A percentile compares a stretch with the other conserved stretches of the same genome.
Evolutionary conservation across 2,329 filamentous ascomycete species (phyloP).

Genomic region (Coleophoma cylindrospora): DNA sequence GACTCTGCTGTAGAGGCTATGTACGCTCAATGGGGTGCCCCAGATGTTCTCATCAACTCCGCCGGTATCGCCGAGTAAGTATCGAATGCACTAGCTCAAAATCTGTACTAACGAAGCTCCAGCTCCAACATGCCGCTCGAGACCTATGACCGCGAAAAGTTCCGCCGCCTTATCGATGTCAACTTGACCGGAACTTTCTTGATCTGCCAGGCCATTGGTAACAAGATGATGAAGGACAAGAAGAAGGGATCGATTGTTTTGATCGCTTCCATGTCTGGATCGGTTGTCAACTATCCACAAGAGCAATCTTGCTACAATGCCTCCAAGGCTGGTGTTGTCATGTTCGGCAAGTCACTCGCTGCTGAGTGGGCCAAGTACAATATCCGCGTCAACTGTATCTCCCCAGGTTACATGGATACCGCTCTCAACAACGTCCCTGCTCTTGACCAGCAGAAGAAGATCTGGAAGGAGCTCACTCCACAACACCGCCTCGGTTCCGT

Average conservation of each 20-base stretch:
- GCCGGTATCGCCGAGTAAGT: constrained; percentile 70
- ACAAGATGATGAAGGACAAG: constrained; percentile 66
- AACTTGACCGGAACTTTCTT: constrained; percentile 78
- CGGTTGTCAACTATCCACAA: constrained; percentile 82
- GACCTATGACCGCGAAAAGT: constrained; percentile 70
- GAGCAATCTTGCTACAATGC: constrained; percentile 82
- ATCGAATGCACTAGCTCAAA: background rate
- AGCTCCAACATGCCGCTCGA: constrained; percentile 78
- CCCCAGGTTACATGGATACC: constrained; percentile 83
- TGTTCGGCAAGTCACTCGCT: constrained; percentile 74
- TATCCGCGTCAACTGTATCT: constrained; percentile 81
- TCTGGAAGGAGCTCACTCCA: constrained; percentile 71
- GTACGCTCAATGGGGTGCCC: constrained; percentile 59
- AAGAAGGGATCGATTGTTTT: constrained; percentile 71
- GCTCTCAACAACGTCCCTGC: constrained; percentile 73
- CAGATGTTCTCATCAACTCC: constrained; percentile 74
- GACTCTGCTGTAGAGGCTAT: constrained; percentile 64
- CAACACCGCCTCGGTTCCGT: constrained; percentile 68
- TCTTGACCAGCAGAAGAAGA: constrained; percentile 76
- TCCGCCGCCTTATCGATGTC: constrained; percentile 75
- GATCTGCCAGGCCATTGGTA: constrained; percentile 67
- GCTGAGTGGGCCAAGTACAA: constrained; percentile 80
- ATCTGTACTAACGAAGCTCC: constrained; percentile 6
- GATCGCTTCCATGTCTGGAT: constrained; percentile 76
- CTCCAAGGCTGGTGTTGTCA: constrained; percentile 75